Conservation (phyloP, 2,329 filamentous ascomycete species). For the Nemania sp. region DNA sequence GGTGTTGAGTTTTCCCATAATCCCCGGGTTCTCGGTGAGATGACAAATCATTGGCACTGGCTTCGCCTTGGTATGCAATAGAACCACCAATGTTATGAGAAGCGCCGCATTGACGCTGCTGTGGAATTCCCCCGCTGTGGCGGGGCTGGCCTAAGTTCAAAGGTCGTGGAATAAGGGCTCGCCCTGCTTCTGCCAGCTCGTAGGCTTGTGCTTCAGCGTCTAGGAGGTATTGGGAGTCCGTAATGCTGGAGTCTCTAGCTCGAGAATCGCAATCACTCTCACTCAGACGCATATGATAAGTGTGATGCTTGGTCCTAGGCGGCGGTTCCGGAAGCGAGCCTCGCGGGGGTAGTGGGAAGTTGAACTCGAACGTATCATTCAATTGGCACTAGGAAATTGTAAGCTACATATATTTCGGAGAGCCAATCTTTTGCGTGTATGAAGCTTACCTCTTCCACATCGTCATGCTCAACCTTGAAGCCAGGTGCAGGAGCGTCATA, state of each 20-base stretch:
- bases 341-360: conserved; percentile 9
- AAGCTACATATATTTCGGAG: background rate
- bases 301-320: background rate
- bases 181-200: conserved; percentile 22
- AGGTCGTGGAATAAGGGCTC: conserved; percentile 30
- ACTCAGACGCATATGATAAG: background rate
- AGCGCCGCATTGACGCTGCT: too few species aligned
- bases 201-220: conserved; percentile 31
- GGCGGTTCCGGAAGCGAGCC: conserved; percentile 16
- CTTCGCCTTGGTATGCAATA: background rate
- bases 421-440: background rate
- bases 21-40: conserved; percentile 8
- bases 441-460: conserved; percentile 7
- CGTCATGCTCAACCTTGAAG: conserved; percentile 9
- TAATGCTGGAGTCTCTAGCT: conserved; percentile 25
- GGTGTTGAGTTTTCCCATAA: conserved; percentile 9
- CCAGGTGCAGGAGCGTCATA: conserved; percentile 30
- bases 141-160: conserved; percentile 23
- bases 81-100: background rate
- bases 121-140: background rate
- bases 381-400: conserved; percentile 9
- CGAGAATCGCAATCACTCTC: conserved; percentile 19
- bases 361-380: background rate
- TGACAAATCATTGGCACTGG: background rate
- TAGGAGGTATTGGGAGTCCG: conserved; percentile 34